Evolutionary conservation across 1,284 basidiomycete genomes (phyloP).

Genomic region (Exobasidium cylindrosporum): DNA sequence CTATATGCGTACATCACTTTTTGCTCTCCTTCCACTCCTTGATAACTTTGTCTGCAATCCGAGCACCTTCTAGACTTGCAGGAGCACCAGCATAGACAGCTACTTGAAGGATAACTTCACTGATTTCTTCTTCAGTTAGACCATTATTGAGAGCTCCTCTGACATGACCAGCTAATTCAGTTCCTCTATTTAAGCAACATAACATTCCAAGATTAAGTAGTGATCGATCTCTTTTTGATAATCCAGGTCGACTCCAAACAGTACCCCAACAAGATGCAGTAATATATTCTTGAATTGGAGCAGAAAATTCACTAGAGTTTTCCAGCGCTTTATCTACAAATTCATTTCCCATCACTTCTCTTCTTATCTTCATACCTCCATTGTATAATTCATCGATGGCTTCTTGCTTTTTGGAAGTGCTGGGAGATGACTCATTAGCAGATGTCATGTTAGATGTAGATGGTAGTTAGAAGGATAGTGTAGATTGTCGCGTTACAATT

Average conservation of each 20-base stretch:
- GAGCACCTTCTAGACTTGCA: slow-evolving; percentile 26
- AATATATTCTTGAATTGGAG: slow-evolving; percentile 3
- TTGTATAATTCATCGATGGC: slow-evolving; percentile 3
- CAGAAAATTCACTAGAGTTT: neutral
- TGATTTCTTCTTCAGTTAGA: slow-evolving; percentile 23
- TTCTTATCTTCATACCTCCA: neutral
- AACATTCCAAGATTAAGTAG: slow-evolving; percentile 15
- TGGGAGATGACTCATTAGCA: neutral
- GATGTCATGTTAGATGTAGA: too few species aligned
- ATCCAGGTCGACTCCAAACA: neutral
- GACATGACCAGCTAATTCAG: slow-evolving; percentile 25
- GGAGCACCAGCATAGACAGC: slow-evolving; percentile 30
- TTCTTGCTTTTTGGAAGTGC: neutral
- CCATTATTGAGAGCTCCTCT: slow-evolving; percentile 35
- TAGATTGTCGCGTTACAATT: too few species aligned
- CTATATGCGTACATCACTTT: too few species aligned
- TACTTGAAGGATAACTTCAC: slow-evolving; percentile 29
- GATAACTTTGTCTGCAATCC: slow-evolving; percentile 28
- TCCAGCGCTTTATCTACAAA: neutral
- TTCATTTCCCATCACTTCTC: neutral
- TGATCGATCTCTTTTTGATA: neutral
- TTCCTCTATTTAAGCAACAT: slow-evolving; percentile 21
- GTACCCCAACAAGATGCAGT: neutral
- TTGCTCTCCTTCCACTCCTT: slow-evolving; percentile 27
- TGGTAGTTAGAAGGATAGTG: too few species aligned